Conservation (phyloP, 2,329 filamentous ascomycete species). For the Herpotrichia juniperi region DNA sequence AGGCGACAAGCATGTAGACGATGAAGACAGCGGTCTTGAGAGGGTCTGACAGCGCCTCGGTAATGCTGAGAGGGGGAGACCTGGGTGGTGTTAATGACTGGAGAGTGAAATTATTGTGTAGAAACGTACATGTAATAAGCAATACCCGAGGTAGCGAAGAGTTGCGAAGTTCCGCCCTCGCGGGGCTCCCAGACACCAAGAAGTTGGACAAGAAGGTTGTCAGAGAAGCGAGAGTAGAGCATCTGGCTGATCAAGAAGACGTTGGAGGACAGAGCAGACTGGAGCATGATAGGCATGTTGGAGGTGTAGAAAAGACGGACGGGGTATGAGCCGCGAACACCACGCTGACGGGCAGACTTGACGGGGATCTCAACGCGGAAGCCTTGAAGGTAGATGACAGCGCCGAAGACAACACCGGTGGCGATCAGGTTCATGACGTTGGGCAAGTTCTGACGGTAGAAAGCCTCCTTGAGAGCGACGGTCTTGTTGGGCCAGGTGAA, state of each 20-base stretch:
- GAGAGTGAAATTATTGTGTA: not conserved
- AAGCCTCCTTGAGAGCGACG: constrained; percentile 95
- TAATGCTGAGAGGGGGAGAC: constrained; percentile 95
- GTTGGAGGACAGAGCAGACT: constrained; percentile 98
- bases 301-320: constrained; percentile 99
- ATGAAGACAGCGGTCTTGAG: constrained; percentile 97
- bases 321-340: constrained; percentile 96
- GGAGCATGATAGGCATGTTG: constrained; percentile 99
- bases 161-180: constrained; percentile 86
- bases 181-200: constrained; percentile 98
- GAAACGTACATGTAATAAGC: constrained; percentile 90
- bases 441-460: constrained; percentile 98
- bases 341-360: constrained; percentile 98
- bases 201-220: constrained; percentile 97
- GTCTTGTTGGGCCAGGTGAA: constrained; percentile 99
- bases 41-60: constrained; percentile 93
- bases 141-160: constrained; percentile 89
- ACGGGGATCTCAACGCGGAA: constrained; percentile 99
- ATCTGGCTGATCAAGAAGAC: constrained; percentile 99
- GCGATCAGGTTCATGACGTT: constrained; percentile 99
- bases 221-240: constrained; percentile 98
- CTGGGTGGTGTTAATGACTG: constrained; percentile 27
- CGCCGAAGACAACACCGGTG: constrained; percentile 90
- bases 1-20: constrained; percentile 96
- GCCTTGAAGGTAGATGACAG: constrained; percentile 98